Percentiles rank a stretch among this genome's conserved stretches.
phyloP scores from a whole-genome alignment of 2,329 filamentous ascomycete species.

The Aureobasidium pullulans region DNA sequence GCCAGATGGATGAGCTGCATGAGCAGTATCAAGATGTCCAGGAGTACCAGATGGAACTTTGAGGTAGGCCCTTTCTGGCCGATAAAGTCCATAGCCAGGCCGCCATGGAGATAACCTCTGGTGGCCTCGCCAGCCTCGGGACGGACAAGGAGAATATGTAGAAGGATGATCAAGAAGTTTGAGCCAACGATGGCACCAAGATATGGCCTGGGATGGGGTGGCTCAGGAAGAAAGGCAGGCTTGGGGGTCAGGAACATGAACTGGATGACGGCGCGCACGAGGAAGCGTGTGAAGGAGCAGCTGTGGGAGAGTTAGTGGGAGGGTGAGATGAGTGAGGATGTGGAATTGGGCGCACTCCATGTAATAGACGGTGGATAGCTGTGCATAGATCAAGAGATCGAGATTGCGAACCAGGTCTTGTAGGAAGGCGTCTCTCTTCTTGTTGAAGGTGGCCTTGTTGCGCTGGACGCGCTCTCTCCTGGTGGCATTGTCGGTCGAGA shows the following conservation, averaged over 20 bases:
- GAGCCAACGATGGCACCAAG: slow-evolving; percentile 44
- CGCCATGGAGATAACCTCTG: slow-evolving; percentile 52
- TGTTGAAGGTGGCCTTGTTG: slow-evolving; percentile 30
- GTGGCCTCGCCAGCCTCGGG: slow-evolving; percentile 42
- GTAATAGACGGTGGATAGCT: slow-evolving; percentile 56
- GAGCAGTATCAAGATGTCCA: slow-evolving; percentile 48
- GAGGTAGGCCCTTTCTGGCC: slow-evolving; percentile 52
- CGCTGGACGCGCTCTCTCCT: slow-evolving; percentile 21
- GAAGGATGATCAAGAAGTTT: slow-evolving; percentile 49
- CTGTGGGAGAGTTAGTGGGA: slow-evolving; percentile 27
- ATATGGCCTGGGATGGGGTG: slow-evolving; percentile 43
- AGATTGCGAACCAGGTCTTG: slow-evolving; percentile 50
- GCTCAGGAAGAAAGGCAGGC: slow-evolving; percentile 43
- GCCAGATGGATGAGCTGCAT: slow-evolving; percentile 53
- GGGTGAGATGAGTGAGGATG: not conserved
- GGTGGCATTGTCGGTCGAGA: slow-evolving; percentile 9
- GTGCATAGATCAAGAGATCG: slow-evolving; percentile 54
- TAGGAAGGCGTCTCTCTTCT: slow-evolving; percentile 41
- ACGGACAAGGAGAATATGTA: slow-evolving; percentile 39
- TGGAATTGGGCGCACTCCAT: slow-evolving; percentile 46
- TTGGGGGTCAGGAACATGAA: slow-evolving; percentile 54
- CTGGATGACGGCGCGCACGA: slow-evolving; percentile 48
- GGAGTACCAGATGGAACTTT: slow-evolving; percentile 42
- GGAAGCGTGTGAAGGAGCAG: slow-evolving; percentile 52
- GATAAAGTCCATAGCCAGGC: slow-evolving; percentile 58